Evolutionary conservation across 2,329 filamentous ascomycete species (phyloP).

Genomic region (Cladosporium cucumerinum): DNA sequence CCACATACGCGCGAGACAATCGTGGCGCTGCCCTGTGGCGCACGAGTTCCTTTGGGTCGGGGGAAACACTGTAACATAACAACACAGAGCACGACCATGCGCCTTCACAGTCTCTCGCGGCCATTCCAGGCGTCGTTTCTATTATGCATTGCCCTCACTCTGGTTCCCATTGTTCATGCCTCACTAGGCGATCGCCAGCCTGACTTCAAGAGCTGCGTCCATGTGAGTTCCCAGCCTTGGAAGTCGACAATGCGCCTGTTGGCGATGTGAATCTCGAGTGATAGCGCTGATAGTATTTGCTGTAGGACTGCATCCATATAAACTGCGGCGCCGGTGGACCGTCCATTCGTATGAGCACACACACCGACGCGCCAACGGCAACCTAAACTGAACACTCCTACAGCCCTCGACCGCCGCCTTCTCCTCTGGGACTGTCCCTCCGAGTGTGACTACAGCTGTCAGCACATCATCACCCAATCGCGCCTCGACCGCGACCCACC

Average conservation of each 20-base stretch:
- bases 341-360: constrained; percentile 59
- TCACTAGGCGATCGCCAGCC: constrained; percentile 63
- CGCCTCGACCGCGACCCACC: constrained; percentile 64
- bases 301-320: constrained; percentile 71
- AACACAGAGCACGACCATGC: constrained; percentile 26
- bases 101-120: constrained; percentile 19
- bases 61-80: neutral
- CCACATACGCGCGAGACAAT: neutral
- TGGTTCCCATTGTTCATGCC: neutral
- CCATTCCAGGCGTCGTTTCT: constrained; percentile 4
- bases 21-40: constrained; percentile 1
- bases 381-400: constrained; percentile 23
- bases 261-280: neutral
- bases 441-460: constrained; percentile 98
- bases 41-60: neutral
- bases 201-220: constrained; percentile 81
- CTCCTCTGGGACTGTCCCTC: constrained; percentile 88
- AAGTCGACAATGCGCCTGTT: neutral
- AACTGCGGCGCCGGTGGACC: constrained; percentile 71
- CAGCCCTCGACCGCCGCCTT: constrained; percentile 79
- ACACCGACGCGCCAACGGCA: neutral
- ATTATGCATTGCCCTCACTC: neutral
- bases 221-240: constrained; percentile 53
- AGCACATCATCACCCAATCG: constrained; percentile 78
- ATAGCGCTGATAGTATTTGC: neutral